Percentiles rank a stretch among this genome's conserved stretches.
phyloP scores from a whole-genome alignment of 371 early-diverging fungal species.

The Dinochytrium kinnereticum region DNA sequence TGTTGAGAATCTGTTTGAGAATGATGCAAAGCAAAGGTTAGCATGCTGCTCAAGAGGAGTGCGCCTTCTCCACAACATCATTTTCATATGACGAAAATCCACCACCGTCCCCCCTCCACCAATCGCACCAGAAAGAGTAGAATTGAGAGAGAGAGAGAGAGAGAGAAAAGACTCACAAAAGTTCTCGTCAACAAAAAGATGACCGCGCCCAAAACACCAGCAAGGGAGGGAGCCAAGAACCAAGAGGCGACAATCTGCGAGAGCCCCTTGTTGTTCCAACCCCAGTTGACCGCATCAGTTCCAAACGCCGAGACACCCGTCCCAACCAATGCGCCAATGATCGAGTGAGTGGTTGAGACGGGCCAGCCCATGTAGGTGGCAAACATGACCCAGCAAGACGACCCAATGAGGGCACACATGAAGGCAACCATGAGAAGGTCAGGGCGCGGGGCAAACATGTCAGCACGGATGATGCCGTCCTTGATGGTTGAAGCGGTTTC shows the following conservation, averaged over 20 bases:
- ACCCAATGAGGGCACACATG: slow-evolving; percentile 80
- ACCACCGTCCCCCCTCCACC: too few species aligned
- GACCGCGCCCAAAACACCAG: slow-evolving; percentile 69
- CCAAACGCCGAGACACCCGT: slow-evolving; percentile 79
- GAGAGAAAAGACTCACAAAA: neutral
- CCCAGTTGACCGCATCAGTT: slow-evolving; percentile 67
- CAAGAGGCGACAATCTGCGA: slow-evolving; percentile 77
- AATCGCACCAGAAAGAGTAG: too few species aligned
- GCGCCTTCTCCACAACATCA: too few species aligned
- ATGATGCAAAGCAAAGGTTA: too few species aligned
- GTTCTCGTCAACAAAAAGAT: slow-evolving; percentile 67
- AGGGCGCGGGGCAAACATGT: slow-evolving; percentile 66
- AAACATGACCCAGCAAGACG: slow-evolving; percentile 75
- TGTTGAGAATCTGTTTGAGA: slow-evolving; percentile 24
- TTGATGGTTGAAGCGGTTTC: slow-evolving; percentile 77
- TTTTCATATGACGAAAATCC: too few species aligned
- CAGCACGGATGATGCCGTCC: slow-evolving; percentile 72
- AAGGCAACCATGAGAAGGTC: slow-evolving; percentile 83
- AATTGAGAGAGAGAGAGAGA: neutral
- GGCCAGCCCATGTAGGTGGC: slow-evolving; percentile 62
- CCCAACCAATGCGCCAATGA: slow-evolving; percentile 84
- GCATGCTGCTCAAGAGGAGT: too few species aligned
- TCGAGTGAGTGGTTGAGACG: slow-evolving; percentile 71
- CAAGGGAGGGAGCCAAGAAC: slow-evolving; percentile 74
- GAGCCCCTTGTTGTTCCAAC: slow-evolving; percentile 62